Percentiles rank a stretch among this genome's conserved stretches.
Conservation (phyloP, 306 rosid species). For the Medicago arabica region DNA sequence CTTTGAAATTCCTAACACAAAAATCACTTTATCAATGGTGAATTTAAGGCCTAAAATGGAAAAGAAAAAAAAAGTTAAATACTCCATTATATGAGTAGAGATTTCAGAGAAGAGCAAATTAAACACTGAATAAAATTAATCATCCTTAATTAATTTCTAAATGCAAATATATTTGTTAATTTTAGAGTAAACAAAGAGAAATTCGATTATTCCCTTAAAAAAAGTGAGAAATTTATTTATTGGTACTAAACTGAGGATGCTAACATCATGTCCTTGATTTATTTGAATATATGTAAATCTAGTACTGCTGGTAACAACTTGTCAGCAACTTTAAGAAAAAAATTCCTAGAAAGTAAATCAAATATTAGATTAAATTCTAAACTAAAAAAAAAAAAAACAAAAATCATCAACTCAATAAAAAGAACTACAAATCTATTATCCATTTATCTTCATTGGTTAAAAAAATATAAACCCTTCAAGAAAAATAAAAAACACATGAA, state of each 20-base stretch:
- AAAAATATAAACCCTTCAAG: neutral
- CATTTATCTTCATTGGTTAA: neutral
- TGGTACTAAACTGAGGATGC: constrained; percentile 18
- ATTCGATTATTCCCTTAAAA: neutral
- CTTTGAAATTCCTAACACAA: neutral
- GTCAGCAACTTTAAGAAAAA: constrained; percentile 21
- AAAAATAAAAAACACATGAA: neutral
- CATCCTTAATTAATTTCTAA: neutral
- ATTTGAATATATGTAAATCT: constrained; percentile 44
- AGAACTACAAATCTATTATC: neutral
- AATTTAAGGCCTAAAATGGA: neutral
- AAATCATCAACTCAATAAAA: neutral
- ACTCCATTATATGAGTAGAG: too few relatives aligned
- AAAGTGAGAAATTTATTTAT: constrained; percentile 20
- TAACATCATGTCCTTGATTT: constrained; percentile 22
- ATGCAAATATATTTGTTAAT: neutral
- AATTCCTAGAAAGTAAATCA: neutral
- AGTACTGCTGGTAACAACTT: constrained; percentile 34
- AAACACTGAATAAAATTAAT: constrained; percentile 4
- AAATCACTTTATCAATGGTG: neutral
- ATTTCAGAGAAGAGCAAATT: neutral
- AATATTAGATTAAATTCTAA: neutral
- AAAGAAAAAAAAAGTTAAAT: too few relatives aligned
- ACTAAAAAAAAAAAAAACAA: constrained; percentile 32
- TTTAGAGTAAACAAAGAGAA: constrained; percentile 13